Conservation (phyloP, 257 asterid species). For the Fraxinus quadrangulata region DNA sequence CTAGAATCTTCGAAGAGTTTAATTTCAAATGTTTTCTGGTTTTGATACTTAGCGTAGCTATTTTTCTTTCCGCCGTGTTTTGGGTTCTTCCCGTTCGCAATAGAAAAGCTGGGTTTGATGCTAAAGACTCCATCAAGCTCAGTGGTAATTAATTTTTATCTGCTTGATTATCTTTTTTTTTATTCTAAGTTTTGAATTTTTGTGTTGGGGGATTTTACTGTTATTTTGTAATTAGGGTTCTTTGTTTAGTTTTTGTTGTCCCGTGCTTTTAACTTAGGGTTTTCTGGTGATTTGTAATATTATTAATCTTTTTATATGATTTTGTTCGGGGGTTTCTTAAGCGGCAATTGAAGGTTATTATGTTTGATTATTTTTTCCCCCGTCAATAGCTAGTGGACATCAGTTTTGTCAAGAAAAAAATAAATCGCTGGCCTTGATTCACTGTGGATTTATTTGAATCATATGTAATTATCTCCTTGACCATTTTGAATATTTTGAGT, state of each 20-base stretch:
- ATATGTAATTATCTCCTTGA: not conserved
- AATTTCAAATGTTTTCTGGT: constrained; percentile 62
- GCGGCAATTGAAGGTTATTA: not conserved
- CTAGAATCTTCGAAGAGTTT: constrained; percentile 29
- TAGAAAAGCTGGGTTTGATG: constrained; percentile 57
- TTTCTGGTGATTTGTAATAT: not conserved
- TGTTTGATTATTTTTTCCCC: not conserved
- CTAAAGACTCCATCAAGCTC: constrained; percentile 49
- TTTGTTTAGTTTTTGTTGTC: not conserved
- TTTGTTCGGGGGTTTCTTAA: not conserved
- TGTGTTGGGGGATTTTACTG: constrained; percentile 4
- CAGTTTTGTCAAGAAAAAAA: not conserved
- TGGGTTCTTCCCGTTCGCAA: constrained; percentile 52
- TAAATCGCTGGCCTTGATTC: not conserved
- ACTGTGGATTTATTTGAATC: constrained; percentile 6
- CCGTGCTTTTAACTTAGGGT: not conserved
- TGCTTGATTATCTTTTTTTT: not conserved
- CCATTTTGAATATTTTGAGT: constrained; percentile 6
- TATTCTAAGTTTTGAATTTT: not conserved
- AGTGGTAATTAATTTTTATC: constrained; percentile 39
- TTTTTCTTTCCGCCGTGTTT: constrained; percentile 54
- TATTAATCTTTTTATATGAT: constrained; percentile 4
- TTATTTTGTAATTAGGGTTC: constrained; percentile 24
- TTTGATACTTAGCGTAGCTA: constrained; percentile 52
- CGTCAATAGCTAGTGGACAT: not conserved